Evolutionary conservation across 179 eudicot genomes (phyloP), one percentile per base, ranked within the genome.

Genomic region (Pouteria campechiana): DNA sequence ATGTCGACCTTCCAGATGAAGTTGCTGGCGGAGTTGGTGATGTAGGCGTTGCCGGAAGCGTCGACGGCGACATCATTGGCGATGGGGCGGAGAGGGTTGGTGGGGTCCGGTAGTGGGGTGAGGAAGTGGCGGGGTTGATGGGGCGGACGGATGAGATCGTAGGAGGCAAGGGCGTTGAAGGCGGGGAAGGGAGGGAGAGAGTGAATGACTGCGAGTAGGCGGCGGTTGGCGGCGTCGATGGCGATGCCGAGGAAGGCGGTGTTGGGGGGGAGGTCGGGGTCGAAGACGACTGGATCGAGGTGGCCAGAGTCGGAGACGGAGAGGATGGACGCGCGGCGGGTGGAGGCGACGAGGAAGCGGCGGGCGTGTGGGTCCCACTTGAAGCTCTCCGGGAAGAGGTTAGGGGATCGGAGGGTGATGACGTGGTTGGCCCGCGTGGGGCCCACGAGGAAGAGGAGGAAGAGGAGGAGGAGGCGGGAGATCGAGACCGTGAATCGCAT

Each of bases 231-330:
- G 45, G 18, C 25, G 52, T 86, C 96, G 22, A 86, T 41, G 32
- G 64, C 32, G 57, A 83, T 46, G 50, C 86, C 90, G 54, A 72
- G 57, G 64, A 75, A 3, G 20, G 64, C 22, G 49, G 68, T 16
- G 63, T 69, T 45, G 41, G 24, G 16, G 0, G 79, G 79, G 25
- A 76, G 60, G 28, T 51, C 25, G 3, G 50, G 43, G 43, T 68
- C 73, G 50, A 42, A 18, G 50, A 76, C 29, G 27, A 76, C 75
- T 41, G 73, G 42, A 46, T 67, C 63, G 63, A 55, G 57, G 36
- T 65, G 76, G 65, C 66, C 78, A 46, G 86, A 70, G 44, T 79
- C 81, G 61, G 96, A 74, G 65, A 86, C 41, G 44, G 86, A 69
- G 54, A 64, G 42, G 69, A 83, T 44, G 12, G 54, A 46, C 5